Conservation (phyloP, 352 stramenopile species). For the Pythium folliculosum region DNA sequence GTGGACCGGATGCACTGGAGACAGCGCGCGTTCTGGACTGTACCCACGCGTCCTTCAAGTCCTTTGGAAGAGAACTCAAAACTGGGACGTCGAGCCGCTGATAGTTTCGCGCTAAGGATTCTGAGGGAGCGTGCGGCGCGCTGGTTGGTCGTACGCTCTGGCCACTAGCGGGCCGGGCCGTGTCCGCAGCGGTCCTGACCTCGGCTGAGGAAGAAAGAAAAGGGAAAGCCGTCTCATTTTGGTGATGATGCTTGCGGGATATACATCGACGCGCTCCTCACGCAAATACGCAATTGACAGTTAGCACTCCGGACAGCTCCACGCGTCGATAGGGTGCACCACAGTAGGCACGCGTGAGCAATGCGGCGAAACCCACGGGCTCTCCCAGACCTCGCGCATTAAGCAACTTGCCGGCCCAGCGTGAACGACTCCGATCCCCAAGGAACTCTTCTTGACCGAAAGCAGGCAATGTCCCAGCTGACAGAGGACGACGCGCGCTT, state of each 20-base stretch:
- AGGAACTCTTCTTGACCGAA: background rate
- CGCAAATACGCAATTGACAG: background rate
- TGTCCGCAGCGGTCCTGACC: background rate
- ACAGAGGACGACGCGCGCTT: background rate
- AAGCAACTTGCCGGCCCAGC: background rate
- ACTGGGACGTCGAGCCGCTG: background rate
- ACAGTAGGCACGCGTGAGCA: background rate
- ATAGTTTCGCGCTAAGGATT: background rate
- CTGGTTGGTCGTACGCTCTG: background rate
- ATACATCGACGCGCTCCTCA: background rate
- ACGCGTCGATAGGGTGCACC: too few species aligned
- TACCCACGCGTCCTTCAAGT: too few species aligned
- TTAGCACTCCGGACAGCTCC: background rate
- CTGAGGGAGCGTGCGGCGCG: background rate
- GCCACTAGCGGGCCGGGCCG: background rate
- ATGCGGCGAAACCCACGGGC: background rate
- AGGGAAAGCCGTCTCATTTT: conserved; percentile 1
- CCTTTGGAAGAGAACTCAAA: too few species aligned
- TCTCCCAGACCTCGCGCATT: background rate
- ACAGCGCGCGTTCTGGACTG: background rate
- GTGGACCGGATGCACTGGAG: background rate
- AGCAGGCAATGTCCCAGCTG: background rate
- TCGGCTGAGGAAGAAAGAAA: background rate
- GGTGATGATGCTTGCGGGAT: background rate
- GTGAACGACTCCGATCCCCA: background rate